Percentiles rank a stretch among this genome's conserved stretches.
Evolutionary conservation across 371 early-diverging fungal genomes (phyloP).

Genomic region (Mucor saturninus): DNA sequence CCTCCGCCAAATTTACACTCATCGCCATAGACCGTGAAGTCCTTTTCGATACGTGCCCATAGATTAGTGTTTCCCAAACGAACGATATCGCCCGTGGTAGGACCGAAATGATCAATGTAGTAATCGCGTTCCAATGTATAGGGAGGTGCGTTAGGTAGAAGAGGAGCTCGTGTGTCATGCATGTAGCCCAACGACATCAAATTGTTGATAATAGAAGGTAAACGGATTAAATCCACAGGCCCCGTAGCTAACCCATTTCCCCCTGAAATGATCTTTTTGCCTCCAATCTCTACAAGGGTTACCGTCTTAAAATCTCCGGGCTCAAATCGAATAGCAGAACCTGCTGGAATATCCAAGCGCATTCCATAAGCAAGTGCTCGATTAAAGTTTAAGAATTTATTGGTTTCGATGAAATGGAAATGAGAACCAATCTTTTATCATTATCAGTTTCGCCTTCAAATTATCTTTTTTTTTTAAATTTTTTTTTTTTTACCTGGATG

Average conservation of each 20-base stretch:
- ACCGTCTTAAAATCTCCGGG: conserved; percentile 87
- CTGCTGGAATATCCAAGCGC: conserved; percentile 89
- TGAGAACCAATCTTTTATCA: conserved; percentile 78
- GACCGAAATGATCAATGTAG: conserved; percentile 90
- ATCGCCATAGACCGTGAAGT: conserved; percentile 89
- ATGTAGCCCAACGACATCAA: conserved; percentile 59
- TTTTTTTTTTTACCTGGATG: conserved; percentile 59
- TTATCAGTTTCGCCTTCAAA: neutral
- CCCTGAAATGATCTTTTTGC: conserved; percentile 78
- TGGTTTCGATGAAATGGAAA: conserved; percentile 92
- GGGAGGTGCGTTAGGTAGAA: conserved; percentile 38
- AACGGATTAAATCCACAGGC: conserved; percentile 55
- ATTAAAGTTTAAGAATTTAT: conserved; percentile 80
- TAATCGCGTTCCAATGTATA: conserved; percentile 73
- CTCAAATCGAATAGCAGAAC: conserved; percentile 77
- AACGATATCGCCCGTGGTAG: conserved; percentile 89
- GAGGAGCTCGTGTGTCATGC: conserved; percentile 61
- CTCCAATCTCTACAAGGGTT: conserved; percentile 83
- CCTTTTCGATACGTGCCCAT: conserved; percentile 87
- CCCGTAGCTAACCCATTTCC: conserved; percentile 86
- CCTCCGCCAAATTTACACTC: conserved; percentile 90
- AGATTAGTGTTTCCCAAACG: conserved; percentile 85
- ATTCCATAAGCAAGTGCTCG: conserved; percentile 81
- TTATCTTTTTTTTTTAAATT: neutral
- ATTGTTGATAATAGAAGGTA: conserved; percentile 51